These are phyloP conservation scores for Trichoderma sp. DNA, from an alignment of 2,329 filamentous ascomycete genomes.

Conservation along the genomic window DNA sequence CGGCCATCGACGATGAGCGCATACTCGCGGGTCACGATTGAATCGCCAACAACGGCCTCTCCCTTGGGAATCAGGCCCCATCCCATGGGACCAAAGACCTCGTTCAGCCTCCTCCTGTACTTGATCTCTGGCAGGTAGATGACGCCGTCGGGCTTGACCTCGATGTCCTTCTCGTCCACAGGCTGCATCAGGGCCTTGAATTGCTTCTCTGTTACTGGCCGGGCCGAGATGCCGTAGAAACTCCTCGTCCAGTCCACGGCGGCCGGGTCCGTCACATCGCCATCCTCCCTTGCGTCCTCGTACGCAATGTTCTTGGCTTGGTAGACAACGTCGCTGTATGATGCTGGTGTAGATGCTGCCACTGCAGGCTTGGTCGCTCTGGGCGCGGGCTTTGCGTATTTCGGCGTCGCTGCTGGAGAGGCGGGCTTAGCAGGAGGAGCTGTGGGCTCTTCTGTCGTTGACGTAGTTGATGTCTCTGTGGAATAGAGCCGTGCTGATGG, in stretches of 20 bases:
- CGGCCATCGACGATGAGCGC: conserved; percentile 83
- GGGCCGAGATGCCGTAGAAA: conserved; percentile 72
- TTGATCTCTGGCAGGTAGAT: conserved; percentile 98
- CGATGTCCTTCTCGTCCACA: conserved; percentile 71
- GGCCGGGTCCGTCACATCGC: conserved; percentile 16
- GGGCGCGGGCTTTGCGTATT: neutral
- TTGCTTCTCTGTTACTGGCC: conserved; percentile 68
- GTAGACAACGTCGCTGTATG: conserved; percentile 16
- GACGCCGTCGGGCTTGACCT: conserved; percentile 97
- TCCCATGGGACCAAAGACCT: conserved; percentile 88
- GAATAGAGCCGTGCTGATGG: conserved; percentile 26
- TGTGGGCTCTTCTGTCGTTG: neutral
- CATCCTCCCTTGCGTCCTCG: conserved; percentile 16
- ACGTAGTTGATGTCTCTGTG: conserved; percentile 22
- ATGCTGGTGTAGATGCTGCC: neutral
- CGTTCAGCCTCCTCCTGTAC: conserved; percentile 86
- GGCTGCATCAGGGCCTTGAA: conserved; percentile 65
- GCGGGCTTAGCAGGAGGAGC: neutral
- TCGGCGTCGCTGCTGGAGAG: neutral
- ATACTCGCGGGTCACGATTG: conserved; percentile 83
- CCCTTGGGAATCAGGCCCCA: conserved; percentile 92
- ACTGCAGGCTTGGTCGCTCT: neutral
- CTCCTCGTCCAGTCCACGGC: conserved; percentile 75
- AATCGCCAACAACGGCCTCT: conserved; percentile 79
- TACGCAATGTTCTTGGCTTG: conserved; percentile 23